Evolutionary conservation across 139 green algal genomes (phyloP), one percentile per base, ranked within the genome.

Genomic region (Pleodorina starrii): DNA sequence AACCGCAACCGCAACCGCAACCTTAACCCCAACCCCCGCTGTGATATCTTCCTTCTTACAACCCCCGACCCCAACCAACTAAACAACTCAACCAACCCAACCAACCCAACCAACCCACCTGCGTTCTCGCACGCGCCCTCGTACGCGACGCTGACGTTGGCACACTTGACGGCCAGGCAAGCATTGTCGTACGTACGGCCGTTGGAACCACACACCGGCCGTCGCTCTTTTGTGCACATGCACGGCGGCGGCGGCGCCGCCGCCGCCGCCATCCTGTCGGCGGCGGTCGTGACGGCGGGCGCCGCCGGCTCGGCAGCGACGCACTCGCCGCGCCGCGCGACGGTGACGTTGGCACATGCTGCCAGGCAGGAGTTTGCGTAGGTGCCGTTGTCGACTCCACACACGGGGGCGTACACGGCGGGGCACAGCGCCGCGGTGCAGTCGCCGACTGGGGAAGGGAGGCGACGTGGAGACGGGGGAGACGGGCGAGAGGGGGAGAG

Each of bases 111-210:
- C n/a, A n/a, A n/a, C n/a, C 16, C 29, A 86, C 79, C 27, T 40
- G 57, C n/a, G 57, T 75, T 25, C 4, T 69, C 79, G 44, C 90
- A 92, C 42, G 29, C 23, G n/a, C 90, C 90, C 50, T 78, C 48
- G 59, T 90, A 94, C 0, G 69, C 78, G 0, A 82, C n/a, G 19
- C 68, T 86, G 2, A 91, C 51, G 0, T 25, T 32, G 0, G 74
- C 71, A 48, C 69, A 69, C 35, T 77, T 57, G 46, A 77, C 82
- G 29, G 80, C 80, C 12, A 68, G 25, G 83, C 91, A 94, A 0
- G 63, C 23, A 60, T 90, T 93, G 46, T 23, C 43, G 79, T 94
- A 94, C 7, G 78, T 92, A 5, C 44, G 29, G 54, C 90, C 86
- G 36, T 86, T 69, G 10, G 38, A 32, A 21, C 78, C 78, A 19